Base-by-base conservation (phyloP, 1,284 basidiomycete genomes). In the Meira miltonrushii region DNA sequence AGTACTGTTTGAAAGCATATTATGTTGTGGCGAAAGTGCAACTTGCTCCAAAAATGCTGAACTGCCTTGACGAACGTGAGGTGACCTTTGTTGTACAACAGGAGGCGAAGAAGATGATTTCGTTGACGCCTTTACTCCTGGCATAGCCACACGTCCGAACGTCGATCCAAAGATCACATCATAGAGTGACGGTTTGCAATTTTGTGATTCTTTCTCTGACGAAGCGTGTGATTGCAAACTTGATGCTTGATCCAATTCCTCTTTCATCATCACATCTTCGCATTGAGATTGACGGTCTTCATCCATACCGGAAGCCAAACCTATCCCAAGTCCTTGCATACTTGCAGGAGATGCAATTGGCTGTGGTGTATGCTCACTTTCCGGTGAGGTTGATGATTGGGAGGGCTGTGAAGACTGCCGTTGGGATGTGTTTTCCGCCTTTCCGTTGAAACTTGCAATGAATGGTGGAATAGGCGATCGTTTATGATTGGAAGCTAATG, bases 131-230 rank as follows among this genome's bases (percentile, higher is more conserved):
- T 48, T 13, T 48, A 21, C n/a, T 23, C n/a, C 25, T 48, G 46
- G 28, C 28, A 33, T 33, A 48, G 17, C 23, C 46, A 48, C 12
- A 21, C 46, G 46, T 13, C 17, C 25, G 21, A 21, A 48, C 25
- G 46, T 5, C 3, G 50, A 28, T n/a, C 50, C 50, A 53, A 53
- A 53, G 50, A 53, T 53, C n/a, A 19, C 39, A 15, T 53, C 50
- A 33, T 53, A 53, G 13, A 53, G 28, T n/a, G 37, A 39, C 5
- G 50, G 50, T 15, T 53, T 33, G 2, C 5, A 5, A n/a, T 17
- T 13, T 13, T 53, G 23, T 28, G 5, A 2, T 39, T 17, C 11
- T 25, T n/a, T 15, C 12, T 13, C 28, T 5, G 50, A n/a, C 38
- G 25, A 15, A n/a, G 38, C 3, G 12, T 3, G 12, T 43, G 40